phyloP scores from a whole-genome alignment of 495 filamentous ascomycete species.

The Penicillium coprophilum region DNA sequence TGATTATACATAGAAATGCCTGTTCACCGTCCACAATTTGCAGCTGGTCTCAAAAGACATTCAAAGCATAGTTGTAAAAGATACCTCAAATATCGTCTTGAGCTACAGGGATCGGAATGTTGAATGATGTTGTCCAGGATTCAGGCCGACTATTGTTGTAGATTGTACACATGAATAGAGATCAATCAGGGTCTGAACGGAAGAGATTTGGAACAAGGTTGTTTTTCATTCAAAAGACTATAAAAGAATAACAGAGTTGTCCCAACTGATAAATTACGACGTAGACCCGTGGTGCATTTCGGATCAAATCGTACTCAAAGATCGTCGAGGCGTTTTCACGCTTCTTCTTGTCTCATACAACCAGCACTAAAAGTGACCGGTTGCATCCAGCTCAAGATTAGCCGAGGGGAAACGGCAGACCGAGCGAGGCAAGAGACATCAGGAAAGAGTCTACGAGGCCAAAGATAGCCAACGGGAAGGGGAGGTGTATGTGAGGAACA shows the following conservation, averaged over 20 bases:
- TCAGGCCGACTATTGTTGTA: not conserved
- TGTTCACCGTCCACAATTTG: not conserved
- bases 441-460: not conserved
- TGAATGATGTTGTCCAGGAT: not conserved
- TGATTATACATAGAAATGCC: not conserved
- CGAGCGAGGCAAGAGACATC: constrained; percentile 57
- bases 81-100: not conserved
- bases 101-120: not conserved
- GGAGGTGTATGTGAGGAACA: not conserved
- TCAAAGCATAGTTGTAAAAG: not conserved
- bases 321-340: constrained; percentile 40
- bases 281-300: constrained; percentile 37
- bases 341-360: constrained; percentile 54
- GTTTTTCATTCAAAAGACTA: not conserved
- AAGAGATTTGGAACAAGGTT: not conserved
- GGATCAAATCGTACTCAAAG: constrained; percentile 57
- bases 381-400: constrained; percentile 61
- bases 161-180: not conserved
- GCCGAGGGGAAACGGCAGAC: constrained; percentile 44
- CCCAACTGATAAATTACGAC: constrained; percentile 56
- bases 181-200: not conserved
- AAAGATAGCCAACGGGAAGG: not conserved
- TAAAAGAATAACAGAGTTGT: constrained; percentile 30
- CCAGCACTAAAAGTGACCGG: constrained; percentile 20
- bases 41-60: not conserved